Evolutionary conservation across 2,329 filamentous ascomycete species (phyloP), one percentile per base, ranked within the genome.

Genomic region (Trichoderma aggressivum): DNA sequence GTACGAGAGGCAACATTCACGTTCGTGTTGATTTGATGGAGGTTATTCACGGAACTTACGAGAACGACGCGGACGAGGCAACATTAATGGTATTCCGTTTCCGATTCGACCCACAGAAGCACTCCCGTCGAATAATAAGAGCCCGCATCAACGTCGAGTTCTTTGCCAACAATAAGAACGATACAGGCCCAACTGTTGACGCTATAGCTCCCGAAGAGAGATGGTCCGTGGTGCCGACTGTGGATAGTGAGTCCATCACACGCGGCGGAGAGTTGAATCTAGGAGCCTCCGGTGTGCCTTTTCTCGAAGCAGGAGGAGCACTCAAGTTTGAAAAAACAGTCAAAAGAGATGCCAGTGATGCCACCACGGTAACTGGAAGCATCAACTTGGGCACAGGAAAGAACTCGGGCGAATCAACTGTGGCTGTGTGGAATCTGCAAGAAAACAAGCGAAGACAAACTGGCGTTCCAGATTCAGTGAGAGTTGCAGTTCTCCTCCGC

Each of bases 31-130:
- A 67, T 1, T 18, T 67, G 47, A 39, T 67, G 50, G 64, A 67
- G 3, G 64, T 67, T 14, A 58, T 26, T 5, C 64, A 67, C n/a
- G 64, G 64, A 43, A 67, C 64, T 12, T 58, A 58, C 8, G 50
- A 43, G 0, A 12, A 58, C 1, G 21, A 28, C 10, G 32, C 30
- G 3, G 63, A 67, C 10, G 53, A 58, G 32, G 53, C 64, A 58
- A 67, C 64, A n/a, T 39, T 67, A 5, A 43, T 67, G 64, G 64
- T 67, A 11, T 58, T 67, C 24, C 64, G 64, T 12, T 58, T 67
- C 6, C 64, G 53, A 3, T 59, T 67, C 30, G 64, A 67, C 16
- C 47, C 64, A 16, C 50, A 67, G 50, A 58, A 56, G 32, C 34
- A 58, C 7, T 67, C 63, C 30, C 26, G 64, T 7, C 64, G 64